Base-by-base conservation (phyloP, 2,329 filamentous ascomycete species). In the Capronia epimyces region DNA sequence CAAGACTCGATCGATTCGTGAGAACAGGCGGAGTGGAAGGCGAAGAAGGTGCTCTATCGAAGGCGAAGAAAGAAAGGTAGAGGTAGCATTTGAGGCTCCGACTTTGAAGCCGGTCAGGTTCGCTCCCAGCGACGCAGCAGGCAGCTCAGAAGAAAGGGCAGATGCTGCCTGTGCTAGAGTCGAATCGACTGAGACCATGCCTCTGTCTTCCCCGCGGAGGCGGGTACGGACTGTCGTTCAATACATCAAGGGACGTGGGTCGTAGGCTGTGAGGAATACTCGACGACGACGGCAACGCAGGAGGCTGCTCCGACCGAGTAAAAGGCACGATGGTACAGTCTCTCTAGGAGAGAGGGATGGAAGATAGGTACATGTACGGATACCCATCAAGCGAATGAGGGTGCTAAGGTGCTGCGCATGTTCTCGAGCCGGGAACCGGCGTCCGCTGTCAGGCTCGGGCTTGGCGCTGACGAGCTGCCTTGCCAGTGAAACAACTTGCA, bases 1-100 rank as follows among this genome's bases (percentile, higher is more conserved):
- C 1, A 67, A 61, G 49, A 68, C 65, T 13, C 60, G 61, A 51
- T 71, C 69, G 20, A 63, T 64, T 45, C 64, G 65, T 41, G 65
- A 62, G n/a, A 69, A 56, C 44, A 64, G 62, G 37, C 68, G 68
- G 45, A 71, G 57, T 13, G 69, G 68, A 43, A 66, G 59, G 21
- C 64, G 62, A 31, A 70, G 56, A 15, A 70, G 49, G 20, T 67
- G 64, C 49, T 63, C 64, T 9, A 63, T 56, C 16, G 64, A 63
- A 15, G 63, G 60, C 10, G 65, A 60, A 20, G 63, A 41, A 24
- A 63, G 48, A 34, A 62, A 63, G 34, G 57, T 50, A 27, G 57
- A 53, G 3, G 55, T 58, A 10, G 49, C 34, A 32, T 60, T 58
- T 3, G 49, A 43, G 12, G 52, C 50, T 12, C 47, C 21, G 3